Conservation (phyloP, 148 eudicot genomes). For the Chenopodium album region DNA sequence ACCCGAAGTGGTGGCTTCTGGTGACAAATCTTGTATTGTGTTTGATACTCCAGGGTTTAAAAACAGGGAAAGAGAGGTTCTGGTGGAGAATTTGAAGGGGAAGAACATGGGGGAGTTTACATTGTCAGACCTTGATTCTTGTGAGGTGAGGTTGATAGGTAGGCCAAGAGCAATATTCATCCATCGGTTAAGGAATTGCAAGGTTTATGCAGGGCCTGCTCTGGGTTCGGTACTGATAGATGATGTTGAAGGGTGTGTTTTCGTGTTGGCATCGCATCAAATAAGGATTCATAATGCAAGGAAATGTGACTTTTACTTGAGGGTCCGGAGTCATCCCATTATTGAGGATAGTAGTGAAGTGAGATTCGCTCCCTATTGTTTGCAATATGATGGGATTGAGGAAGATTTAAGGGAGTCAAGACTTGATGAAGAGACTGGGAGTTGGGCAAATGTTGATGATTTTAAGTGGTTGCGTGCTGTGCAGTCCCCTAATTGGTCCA, state of each 20-base stretch:
- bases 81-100: slow-evolving; percentile 55
- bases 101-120: slow-evolving; percentile 60
- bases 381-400: slow-evolving; percentile 68
- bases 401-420: slow-evolving; percentile 57
- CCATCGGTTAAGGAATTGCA: slow-evolving; percentile 56
- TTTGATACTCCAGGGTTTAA: slow-evolving; percentile 61
- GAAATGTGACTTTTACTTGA: slow-evolving; percentile 66
- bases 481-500: slow-evolving; percentile 82
- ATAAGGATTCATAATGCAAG: slow-evolving; percentile 83
- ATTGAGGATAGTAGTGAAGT: slow-evolving; percentile 74
- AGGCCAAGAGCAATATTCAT: slow-evolving; percentile 61
- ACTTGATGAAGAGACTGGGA: slow-evolving; percentile 71
- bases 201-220: slow-evolving; percentile 63
- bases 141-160: slow-evolving; percentile 70
- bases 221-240: slow-evolving; percentile 79
- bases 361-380: slow-evolving; percentile 79
- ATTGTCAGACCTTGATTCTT: slow-evolving; percentile 50
- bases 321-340: slow-evolving; percentile 83
- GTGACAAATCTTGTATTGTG: slow-evolving; percentile 11
- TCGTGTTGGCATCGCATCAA: slow-evolving; percentile 83
- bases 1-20: slow-evolving; percentile 4
- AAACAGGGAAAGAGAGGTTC: slow-evolving; percentile 46
- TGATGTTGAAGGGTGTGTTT: slow-evolving; percentile 62
- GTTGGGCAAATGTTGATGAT: slow-evolving; percentile 88
- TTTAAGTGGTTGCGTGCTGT: slow-evolving; percentile 82